A percentile compares a stretch with the other conserved stretches of the same genome.
phyloP scores from a whole-genome alignment of 2,329 filamentous ascomycete species.

The Epichloe amarillans region DNA sequence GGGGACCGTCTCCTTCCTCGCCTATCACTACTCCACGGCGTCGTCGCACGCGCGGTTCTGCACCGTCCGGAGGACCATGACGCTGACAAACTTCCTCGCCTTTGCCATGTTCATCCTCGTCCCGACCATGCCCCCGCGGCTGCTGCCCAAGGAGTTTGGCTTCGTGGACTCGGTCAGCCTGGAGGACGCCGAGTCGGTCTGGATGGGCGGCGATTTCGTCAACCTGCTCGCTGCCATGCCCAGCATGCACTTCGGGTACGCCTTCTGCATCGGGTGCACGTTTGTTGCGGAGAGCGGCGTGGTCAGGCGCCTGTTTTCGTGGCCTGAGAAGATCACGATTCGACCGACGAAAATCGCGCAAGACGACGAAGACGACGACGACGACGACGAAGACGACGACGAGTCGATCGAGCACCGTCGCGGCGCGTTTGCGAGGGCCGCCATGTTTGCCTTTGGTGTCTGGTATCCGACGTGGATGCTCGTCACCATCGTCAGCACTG shows the following conservation, averaged over 20 bases:
- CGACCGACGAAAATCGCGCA: background rate
- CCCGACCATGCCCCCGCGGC: conserved; percentile 43
- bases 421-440: conserved; percentile 6
- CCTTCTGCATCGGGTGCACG: conserved; percentile 37
- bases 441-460: conserved; percentile 26
- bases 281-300: conserved; percentile 38
- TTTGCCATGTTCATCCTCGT: conserved; percentile 42
- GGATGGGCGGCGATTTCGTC: conserved; percentile 28
- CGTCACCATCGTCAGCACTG: conserved; percentile 44
- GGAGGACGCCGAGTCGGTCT: conserved; percentile 17
- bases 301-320: conserved; percentile 21
- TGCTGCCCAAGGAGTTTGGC: conserved; percentile 41
- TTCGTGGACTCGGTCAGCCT: conserved; percentile 42
- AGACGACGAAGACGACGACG: conserved; percentile 11
- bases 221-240: conserved; percentile 46
- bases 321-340: conserved; percentile 2
- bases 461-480: conserved; percentile 40
- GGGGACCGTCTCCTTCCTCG: conserved; percentile 50
- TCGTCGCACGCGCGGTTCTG: conserved; percentile 44
- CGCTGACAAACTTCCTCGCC: conserved; percentile 40
- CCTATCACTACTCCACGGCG: conserved; percentile 51
- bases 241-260: conserved; percentile 42
- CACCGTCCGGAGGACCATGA: conserved; percentile 38
- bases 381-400: conserved; percentile 9
- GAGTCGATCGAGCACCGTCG: conserved; percentile 10